Base-by-base conservation (phyloP, 2,329 filamentous ascomycete genomes). In the Sclerotinia spermophila region DNA sequence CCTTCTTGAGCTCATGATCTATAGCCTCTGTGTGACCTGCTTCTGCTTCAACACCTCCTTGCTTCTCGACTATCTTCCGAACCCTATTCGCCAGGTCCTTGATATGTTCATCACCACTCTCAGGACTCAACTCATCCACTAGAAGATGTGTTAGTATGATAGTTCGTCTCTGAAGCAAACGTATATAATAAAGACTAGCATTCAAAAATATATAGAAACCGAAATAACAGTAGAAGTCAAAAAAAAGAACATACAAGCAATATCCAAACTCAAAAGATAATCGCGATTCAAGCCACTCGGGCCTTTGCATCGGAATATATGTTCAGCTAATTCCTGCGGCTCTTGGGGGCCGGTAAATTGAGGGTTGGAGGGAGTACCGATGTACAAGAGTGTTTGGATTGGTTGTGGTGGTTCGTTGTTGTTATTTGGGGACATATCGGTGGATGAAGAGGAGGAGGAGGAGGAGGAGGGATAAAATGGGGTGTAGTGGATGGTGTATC, bases 401-500 rank as follows among this genome's bases (percentile, higher is more conserved):
- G 76, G 88, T 85, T 11, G 30, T 61, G 8, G 35, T 24, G 27
- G 40, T 8, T 44, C 5, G 45, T 15, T 17, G n/a, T 53, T 15
- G n/a, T 17, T 17, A n/a, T n/a, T n/a, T n/a, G n/a, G n/a, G n/a
- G n/a, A n/a, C n/a, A n/a, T n/a, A n/a, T 33, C 15, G 33, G 30
- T 40, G 24, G 19, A 24, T 6, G 60, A n/a, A n/a, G 21, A 3
- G 27, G 81, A 75, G 5, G 78, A 70, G 21, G 79, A 78, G 38
- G 78, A 78, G 73, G 83, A 80, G 56, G 81, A 79, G n/a, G 81
- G 89, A 76, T 94, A 85, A 80, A 98, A 97, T 0, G 91, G 89
- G 40, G 94, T 93, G 81, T 94, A 93, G 81, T 97, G 94, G 75
- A 97, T 96, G 68, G 90, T 92, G 82, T 99, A 99, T 38, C 96